Percentiles rank a stretch among this genome's conserved stretches.
phyloP scores from a whole-genome alignment of 139 green algal genomes.

The Medakamo hakoo region DNA sequence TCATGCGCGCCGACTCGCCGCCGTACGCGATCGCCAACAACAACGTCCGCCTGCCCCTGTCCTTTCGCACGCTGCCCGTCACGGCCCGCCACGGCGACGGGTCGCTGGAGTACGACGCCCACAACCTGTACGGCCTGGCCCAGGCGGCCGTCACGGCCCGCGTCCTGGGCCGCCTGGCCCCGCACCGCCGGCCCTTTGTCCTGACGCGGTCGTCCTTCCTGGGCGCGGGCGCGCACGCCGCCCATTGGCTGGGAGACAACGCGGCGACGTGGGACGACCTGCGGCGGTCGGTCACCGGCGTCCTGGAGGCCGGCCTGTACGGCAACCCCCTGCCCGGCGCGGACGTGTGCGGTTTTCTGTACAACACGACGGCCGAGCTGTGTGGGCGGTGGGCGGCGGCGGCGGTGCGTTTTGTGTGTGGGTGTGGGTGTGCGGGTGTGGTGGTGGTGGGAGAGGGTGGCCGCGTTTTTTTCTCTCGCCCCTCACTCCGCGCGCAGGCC shows the following conservation, averaged over 20 bases:
- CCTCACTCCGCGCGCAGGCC: too few relatives aligned
- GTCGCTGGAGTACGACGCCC: slow-evolving; percentile 31
- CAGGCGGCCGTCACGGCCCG: slow-evolving; percentile 4
- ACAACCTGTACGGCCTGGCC: slow-evolving; percentile 39
- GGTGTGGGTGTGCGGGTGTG: too few relatives aligned
- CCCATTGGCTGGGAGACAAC: slow-evolving; percentile 57
- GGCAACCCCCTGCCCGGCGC: slow-evolving; percentile 23
- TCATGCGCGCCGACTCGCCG: background rate
- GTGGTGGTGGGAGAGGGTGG: too few relatives aligned
- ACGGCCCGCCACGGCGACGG: slow-evolving; percentile 24
- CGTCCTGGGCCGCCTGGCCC: slow-evolving; percentile 4
- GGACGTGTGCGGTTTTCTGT: slow-evolving; percentile 21
- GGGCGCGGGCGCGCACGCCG: slow-evolving; percentile 28
- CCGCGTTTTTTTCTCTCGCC: too few relatives aligned
- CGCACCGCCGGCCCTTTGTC: slow-evolving; percentile 29
- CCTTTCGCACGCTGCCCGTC: slow-evolving; percentile 14
- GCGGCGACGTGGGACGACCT: slow-evolving; percentile 26
- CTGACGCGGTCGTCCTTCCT: slow-evolving; percentile 25
- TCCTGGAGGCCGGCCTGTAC: slow-evolving; percentile 25
- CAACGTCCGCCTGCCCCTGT: background rate
- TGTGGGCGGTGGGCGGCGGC: slow-evolving; percentile 39
- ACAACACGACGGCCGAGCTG: slow-evolving; percentile 34
- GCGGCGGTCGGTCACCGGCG: slow-evolving; percentile 13
- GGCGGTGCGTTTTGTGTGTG: too few relatives aligned
- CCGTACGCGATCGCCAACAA: background rate